These are phyloP conservation scores for Aspergillus nidulans DNA, from an alignment of 495 filamentous ascomycete genomes.

Conservation along the genomic window DNA sequence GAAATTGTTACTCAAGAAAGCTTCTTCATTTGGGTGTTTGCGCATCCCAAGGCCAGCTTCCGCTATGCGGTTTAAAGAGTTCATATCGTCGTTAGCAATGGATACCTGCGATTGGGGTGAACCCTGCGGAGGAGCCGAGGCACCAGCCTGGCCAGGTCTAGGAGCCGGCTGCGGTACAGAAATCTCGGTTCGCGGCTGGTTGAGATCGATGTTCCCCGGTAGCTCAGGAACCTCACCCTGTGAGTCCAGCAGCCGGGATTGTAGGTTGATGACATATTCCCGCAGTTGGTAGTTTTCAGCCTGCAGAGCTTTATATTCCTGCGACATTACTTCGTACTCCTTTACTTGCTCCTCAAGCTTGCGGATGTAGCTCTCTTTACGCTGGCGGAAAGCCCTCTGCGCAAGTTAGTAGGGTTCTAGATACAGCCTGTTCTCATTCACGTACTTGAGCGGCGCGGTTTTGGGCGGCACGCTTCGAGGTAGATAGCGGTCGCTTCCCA, in stretches of 20 bases:
- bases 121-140: conserved; percentile 20
- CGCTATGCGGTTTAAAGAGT: conserved; percentile 44
- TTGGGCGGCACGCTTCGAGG: conserved; percentile 92
- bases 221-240: conserved; percentile 80
- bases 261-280: conserved; percentile 87
- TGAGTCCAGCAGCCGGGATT: conserved; percentile 79
- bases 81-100: conserved; percentile 37
- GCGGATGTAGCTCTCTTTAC: conserved; percentile 97
- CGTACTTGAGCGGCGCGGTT: conserved; percentile 94
- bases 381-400: conserved; percentile 93
- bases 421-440: background rate
- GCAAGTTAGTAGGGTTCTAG: conserved; percentile 10
- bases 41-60: conserved; percentile 45
- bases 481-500: conserved; percentile 85
- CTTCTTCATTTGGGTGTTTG: conserved; percentile 37
- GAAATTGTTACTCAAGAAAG: conserved; percentile 31
- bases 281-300: conserved; percentile 84
- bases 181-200: conserved; percentile 35
- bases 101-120: conserved; percentile 25
- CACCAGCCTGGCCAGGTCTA: conserved; percentile 13
- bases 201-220: conserved; percentile 59
- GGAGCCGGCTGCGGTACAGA: conserved; percentile 16
- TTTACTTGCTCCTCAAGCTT: conserved; percentile 89
- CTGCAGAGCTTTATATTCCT: conserved; percentile 68
- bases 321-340: conserved; percentile 64